Base-by-base conservation (phyloP, 768 basidiomycete species). In the Lactarius hatsudake region DNA sequence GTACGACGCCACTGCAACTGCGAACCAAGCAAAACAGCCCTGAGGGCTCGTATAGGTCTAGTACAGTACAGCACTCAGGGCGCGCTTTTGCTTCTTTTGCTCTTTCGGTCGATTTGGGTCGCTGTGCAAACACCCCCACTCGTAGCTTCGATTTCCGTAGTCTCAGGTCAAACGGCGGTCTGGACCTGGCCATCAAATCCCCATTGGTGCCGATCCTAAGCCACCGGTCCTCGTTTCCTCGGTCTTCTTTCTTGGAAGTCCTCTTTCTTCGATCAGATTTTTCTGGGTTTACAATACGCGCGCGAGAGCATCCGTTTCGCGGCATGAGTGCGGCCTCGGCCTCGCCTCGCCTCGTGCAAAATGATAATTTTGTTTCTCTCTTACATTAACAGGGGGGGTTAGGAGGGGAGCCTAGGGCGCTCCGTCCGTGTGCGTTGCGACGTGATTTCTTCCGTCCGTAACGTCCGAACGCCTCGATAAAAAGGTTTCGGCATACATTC, bases 211-310 rank as follows among this genome's bases (percentile, higher is more conserved):
- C n/a, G 48, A 48, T 51, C 45, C 30, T 58, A 53, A 59, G 56
- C 38, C 34, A 51, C 18, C 54, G 8, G 5, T 8, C 18, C 28
- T 32, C 30, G 28, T 56, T 56, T 34, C 30, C 15, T 32, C 30
- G 7, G 7, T 9, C 28, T 56, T 56, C 32, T 30, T 56, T 56
- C 30, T n/a, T 20, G 18, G 43, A 43, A 43, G 9, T 45, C 28
- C 36, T 32, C 32, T 15, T 20, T 15, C 26, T 62, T 67, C 61
- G 38, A 67, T 67, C 57, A 59, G 66, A 59, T 9, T 30, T 28
- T 67, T 54, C 66, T 53, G 56, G n/a, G 28, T 32, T 32, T 23
- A 28, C 28, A 17, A 3, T 10, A 55, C 36, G 28, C 55, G 30
- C 12, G 17, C 9, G 38, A 40, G 13, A 5, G 40, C 36, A 13